These are phyloP conservation scores for Ceratocystis ficicola DNA, from an alignment of 2,329 filamentous ascomycete genomes.

Conservation along the genomic window DNA sequence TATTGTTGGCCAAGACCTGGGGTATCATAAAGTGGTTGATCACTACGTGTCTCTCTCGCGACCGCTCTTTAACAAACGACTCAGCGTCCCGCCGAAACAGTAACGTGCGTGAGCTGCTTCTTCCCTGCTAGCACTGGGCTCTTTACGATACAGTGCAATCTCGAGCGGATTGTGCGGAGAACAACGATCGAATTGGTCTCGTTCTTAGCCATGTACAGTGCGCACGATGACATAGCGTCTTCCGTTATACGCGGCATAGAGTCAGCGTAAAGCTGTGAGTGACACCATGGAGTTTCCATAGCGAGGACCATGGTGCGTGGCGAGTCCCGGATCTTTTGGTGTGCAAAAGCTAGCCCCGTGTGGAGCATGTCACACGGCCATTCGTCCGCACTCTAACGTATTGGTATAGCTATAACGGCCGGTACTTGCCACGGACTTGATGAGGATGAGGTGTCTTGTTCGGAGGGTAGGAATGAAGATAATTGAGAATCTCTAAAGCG, in stretches of 20 bases:
- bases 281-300: constrained; percentile 42
- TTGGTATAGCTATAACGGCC: neutral
- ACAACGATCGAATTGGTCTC: constrained; percentile 37
- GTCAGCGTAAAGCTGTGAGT: constrained; percentile 39
- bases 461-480: neutral
- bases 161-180: constrained; percentile 37
- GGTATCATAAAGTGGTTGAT: constrained; percentile 12
- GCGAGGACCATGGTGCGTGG: constrained; percentile 38
- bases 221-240: constrained; percentile 42
- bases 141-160: constrained; percentile 34
- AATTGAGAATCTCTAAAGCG: neutral
- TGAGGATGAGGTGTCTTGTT: neutral
- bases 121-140: constrained; percentile 25
- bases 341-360: constrained; percentile 33
- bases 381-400: constrained; percentile 22
- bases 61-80: constrained; percentile 29
- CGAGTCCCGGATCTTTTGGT: constrained; percentile 42
- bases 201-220: constrained; percentile 41
- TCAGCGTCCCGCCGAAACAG: constrained; percentile 29
- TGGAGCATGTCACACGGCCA: constrained; percentile 26
- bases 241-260: constrained; percentile 41
- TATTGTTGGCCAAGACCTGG: neutral
- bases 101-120: constrained; percentile 31
- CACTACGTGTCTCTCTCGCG: constrained; percentile 11
- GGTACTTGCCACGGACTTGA: neutral